These are phyloP conservation scores for Phytophthora multivora DNA, from an alignment of 352 stramenopile species.

Conservation along the genomic window DNA sequence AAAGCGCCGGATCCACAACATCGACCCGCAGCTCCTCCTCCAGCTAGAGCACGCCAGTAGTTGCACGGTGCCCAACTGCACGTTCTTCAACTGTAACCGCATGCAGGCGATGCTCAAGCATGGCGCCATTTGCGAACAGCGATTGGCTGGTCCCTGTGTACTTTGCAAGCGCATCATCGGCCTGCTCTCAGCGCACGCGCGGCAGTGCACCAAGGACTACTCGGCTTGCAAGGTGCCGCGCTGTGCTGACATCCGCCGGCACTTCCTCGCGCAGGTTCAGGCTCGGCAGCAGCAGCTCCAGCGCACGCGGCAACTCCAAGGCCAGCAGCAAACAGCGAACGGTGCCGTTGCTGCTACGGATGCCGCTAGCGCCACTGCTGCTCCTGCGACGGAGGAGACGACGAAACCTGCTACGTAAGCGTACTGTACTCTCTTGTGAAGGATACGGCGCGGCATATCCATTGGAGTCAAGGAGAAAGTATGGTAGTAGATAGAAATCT, in stretches of 20 bases:
- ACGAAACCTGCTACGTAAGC: conserved; percentile 26
- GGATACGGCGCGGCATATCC: neutral
- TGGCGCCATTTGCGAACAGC: conserved; percentile 83
- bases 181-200: conserved; percentile 79
- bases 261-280: conserved; percentile 83
- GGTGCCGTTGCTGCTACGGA: conserved; percentile 5
- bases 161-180: conserved; percentile 88
- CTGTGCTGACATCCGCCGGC: conserved; percentile 84
- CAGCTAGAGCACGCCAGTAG: conserved; percentile 87
- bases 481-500: conserved; percentile 37
- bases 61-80: conserved; percentile 70
- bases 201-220: conserved; percentile 83
- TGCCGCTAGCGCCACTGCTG: neutral
- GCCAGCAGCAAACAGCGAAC: conserved; percentile 23
- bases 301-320: conserved; percentile 42
- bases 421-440: conserved; percentile 12
- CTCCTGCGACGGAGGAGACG: conserved; percentile 20
- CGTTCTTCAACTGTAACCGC: conserved; percentile 86
- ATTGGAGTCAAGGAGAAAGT: conserved; percentile 10
- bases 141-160: conserved; percentile 78
- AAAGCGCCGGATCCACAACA: conserved; percentile 90
- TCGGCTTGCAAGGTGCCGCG: conserved; percentile 80
- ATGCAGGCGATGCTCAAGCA: conserved; percentile 92
- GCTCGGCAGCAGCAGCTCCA: conserved; percentile 71
- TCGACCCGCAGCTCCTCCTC: conserved; percentile 85